phyloP scores from a whole-genome alignment of 2,329 filamentous ascomycete species.

The Massarina eburnea region DNA sequence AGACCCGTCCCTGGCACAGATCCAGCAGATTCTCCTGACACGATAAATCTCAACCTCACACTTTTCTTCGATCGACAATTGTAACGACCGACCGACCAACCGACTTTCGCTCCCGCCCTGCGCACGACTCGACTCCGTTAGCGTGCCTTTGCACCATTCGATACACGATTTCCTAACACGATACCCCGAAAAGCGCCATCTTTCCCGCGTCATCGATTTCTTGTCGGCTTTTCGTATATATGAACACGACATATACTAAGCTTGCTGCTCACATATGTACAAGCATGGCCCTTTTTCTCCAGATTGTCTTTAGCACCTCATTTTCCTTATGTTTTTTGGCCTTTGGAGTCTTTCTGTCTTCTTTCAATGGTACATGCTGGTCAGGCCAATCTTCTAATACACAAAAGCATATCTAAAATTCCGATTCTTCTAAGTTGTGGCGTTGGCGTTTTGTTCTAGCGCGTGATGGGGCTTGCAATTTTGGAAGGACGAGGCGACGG shows the following conservation, averaged over 20 bases:
- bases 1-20: conserved; percentile 58
- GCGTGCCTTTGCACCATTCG: neutral
- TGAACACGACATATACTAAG: too few species aligned
- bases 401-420: too few species aligned
- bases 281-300: too few species aligned
- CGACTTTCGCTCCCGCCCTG: neutral
- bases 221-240: too few species aligned
- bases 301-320: too few species aligned
- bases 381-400: too few species aligned
- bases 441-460: neutral
- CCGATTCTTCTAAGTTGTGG: too few species aligned
- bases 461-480: neutral
- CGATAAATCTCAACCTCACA: conserved; percentile 16
- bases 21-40: conserved; percentile 45
- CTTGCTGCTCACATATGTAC: too few species aligned
- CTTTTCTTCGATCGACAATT: neutral
- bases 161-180: conserved; percentile 9
- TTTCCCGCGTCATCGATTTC: conserved; percentile 11
- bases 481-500: neutral
- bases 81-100: neutral
- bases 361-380: too few species aligned
- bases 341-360: too few species aligned
- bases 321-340: too few species aligned
- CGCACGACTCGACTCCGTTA: neutral
- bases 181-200: conserved; percentile 13